These are phyloP conservation scores for Nepenthes mirabilis DNA, from an alignment of 148 eudicot genomes.

Conservation along the genomic window DNA sequence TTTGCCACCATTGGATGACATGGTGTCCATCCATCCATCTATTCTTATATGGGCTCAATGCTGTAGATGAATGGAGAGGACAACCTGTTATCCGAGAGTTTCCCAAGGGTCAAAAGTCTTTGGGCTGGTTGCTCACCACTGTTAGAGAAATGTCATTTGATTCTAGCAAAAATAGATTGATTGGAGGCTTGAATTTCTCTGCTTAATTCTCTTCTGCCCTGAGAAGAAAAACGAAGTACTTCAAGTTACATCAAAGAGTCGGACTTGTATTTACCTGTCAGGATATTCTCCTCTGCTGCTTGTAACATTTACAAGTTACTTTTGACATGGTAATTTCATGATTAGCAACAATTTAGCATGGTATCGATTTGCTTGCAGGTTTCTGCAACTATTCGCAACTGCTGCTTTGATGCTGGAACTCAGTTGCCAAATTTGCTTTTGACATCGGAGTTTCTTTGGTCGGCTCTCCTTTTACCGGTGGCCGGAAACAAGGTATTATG, in stretches of 20 bases:
- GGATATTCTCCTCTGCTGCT: neutral
- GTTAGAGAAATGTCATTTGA: neutral
- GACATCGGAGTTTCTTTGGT: slow-evolving; percentile 92
- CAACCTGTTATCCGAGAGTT: neutral
- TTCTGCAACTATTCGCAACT: slow-evolving; percentile 84
- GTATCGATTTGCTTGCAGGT: slow-evolving; percentile 33
- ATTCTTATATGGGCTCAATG: too few relatives aligned
- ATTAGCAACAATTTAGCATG: neutral
- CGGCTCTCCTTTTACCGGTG: slow-evolving; percentile 90
- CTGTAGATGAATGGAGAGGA: too few relatives aligned
- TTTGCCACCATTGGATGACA: too few relatives aligned
- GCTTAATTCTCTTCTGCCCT: too few relatives aligned
- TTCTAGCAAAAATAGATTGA: neutral
- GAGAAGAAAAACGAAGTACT: too few relatives aligned
- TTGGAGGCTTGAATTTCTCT: too few relatives aligned
- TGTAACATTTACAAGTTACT: neutral
- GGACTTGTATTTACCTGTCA: too few relatives aligned
- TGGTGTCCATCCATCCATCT: too few relatives aligned
- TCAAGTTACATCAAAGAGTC: too few relatives aligned
- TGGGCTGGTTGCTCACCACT: neutral
- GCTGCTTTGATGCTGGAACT: slow-evolving; percentile 94
- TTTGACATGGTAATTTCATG: neutral
- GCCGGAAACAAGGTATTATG: slow-evolving; percentile 85
- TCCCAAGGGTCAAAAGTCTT: neutral
- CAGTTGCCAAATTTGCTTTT: slow-evolving; percentile 80